Percentiles rank a stretch among this genome's conserved stretches.
Conservation (phyloP, 306 rosid species). For the Pyrus pyrifolia region DNA sequence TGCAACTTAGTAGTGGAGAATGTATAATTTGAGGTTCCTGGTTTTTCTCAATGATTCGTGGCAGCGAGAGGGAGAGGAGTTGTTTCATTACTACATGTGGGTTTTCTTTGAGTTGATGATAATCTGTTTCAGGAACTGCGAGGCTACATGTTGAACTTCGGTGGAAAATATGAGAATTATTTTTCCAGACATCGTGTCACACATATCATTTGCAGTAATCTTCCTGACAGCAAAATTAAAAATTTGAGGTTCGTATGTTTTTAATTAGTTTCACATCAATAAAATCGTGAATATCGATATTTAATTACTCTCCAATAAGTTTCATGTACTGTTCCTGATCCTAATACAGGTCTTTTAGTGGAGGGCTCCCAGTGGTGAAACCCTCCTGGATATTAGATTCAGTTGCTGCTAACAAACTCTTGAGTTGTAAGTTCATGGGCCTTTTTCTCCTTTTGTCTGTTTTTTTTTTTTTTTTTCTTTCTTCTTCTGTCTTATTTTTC, state of each 20-base stretch:
- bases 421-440: slow-evolving; percentile 59
- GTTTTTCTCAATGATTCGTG: background rate
- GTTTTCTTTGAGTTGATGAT: background rate
- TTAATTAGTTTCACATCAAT: background rate
- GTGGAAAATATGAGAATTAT: slow-evolving; percentile 86
- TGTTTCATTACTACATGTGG: background rate
- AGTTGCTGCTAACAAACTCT: slow-evolving; percentile 63
- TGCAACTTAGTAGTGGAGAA: background rate
- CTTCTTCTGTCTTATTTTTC: background rate
- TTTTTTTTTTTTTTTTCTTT: background rate
- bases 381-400: slow-evolving; percentile 91
- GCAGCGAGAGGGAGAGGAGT: background rate
- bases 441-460: background rate
- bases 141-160: slow-evolving; percentile 66
- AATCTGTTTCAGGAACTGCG: slow-evolving; percentile 66
- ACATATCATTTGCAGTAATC: slow-evolving; percentile 88
- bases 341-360: slow-evolving; percentile 68
- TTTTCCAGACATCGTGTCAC: slow-evolving; percentile 72
- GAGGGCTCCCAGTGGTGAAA: slow-evolving; percentile 86
- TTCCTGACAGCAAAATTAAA: slow-evolving; percentile 65
- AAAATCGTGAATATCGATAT: background rate
- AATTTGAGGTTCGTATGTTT: slow-evolving; percentile 56
- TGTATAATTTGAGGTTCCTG: background rate
- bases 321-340: slow-evolving; percentile 22
- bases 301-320: background rate